phyloP scores from a whole-genome alignment of 495 filamentous ascomycete genomes.

The Aspergillus egyptiacus region DNA sequence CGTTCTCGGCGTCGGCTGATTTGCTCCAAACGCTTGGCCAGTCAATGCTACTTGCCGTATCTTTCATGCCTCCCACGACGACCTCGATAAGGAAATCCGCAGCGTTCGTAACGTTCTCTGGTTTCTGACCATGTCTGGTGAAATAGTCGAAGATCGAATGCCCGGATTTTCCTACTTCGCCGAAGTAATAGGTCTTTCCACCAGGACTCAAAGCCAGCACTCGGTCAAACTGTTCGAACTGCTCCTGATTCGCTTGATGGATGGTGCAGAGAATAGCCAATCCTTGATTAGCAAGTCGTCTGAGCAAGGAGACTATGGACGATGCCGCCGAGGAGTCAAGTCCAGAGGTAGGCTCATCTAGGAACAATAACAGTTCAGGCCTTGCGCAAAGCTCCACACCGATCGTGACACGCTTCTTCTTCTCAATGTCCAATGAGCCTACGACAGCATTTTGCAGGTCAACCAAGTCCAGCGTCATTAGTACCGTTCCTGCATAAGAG shows the following conservation, averaged over 20 bases:
- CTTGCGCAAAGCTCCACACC: conserved; percentile 77
- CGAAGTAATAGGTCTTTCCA: conserved; percentile 63
- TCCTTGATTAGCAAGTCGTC: conserved; percentile 60
- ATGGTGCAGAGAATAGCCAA: conserved; percentile 64
- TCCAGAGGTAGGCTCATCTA: conserved; percentile 69
- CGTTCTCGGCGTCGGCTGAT: conserved; percentile 60
- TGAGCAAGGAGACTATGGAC: conserved; percentile 63
- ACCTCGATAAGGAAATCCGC: conserved; percentile 89
- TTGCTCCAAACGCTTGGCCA: conserved; percentile 77
- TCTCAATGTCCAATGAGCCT: conserved; percentile 60
- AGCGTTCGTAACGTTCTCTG: conserved; percentile 53
- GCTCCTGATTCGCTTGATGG: conserved; percentile 66
- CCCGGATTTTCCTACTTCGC: conserved; percentile 56
- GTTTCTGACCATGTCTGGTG: conserved; percentile 34
- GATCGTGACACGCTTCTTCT: conserved; percentile 66
- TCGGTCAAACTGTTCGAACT: conserved; percentile 80
- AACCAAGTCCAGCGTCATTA: conserved; percentile 73
- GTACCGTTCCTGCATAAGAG: conserved; percentile 74
- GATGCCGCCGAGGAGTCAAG: conserved; percentile 73
- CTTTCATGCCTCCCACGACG: conserved; percentile 66
- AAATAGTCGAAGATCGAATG: conserved; percentile 48
- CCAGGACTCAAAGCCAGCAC: conserved; percentile 61
- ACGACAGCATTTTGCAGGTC: conserved; percentile 79
- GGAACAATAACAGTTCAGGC: conserved; percentile 63
- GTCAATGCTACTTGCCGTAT: conserved; percentile 57